Conservation (phyloP, 2,329 filamentous ascomycete species). For the Colletotrichum viniferum region DNA sequence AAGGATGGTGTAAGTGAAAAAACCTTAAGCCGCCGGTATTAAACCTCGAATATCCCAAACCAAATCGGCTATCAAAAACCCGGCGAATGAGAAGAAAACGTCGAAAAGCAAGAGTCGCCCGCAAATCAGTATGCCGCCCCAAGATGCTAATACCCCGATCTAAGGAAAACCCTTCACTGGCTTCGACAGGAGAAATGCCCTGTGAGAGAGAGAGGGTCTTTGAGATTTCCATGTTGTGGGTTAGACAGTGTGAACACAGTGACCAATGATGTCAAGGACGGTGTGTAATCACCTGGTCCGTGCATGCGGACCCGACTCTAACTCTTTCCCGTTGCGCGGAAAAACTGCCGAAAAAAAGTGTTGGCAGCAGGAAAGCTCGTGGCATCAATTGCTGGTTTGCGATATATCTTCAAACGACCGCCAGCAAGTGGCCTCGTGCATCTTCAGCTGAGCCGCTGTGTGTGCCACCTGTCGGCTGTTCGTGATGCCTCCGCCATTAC, state of each 20-base stretch:
- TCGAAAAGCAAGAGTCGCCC: not conserved
- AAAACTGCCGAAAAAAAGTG: constrained; percentile 13
- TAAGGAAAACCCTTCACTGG: not conserved
- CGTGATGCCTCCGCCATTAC: constrained; percentile 43
- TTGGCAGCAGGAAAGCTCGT: not conserved
- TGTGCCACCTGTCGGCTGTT: not conserved
- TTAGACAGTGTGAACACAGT: not conserved
- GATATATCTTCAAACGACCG: not conserved
- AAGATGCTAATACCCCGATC: not conserved
- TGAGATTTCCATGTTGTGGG: not conserved
- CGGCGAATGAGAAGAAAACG: not conserved
- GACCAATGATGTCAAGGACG: not conserved
- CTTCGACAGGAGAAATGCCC: not conserved
- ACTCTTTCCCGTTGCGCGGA: not conserved
- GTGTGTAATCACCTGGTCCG: constrained; percentile 1
- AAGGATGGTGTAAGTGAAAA: constrained; percentile 15
- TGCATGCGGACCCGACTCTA: constrained; percentile 3
- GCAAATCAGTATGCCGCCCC: not conserved
- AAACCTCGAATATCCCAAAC: not conserved
- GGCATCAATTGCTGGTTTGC: not conserved
- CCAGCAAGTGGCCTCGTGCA: not conserved
- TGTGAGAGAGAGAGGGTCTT: not conserved
- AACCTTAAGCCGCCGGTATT: not conserved
- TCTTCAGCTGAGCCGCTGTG: not conserved
- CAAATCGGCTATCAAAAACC: not conserved